Percentiles rank a stretch among this genome's conserved stretches.
phyloP scores from a whole-genome alignment of 371 early-diverging fungal genomes.

The Actinomortierella ambigua region DNA sequence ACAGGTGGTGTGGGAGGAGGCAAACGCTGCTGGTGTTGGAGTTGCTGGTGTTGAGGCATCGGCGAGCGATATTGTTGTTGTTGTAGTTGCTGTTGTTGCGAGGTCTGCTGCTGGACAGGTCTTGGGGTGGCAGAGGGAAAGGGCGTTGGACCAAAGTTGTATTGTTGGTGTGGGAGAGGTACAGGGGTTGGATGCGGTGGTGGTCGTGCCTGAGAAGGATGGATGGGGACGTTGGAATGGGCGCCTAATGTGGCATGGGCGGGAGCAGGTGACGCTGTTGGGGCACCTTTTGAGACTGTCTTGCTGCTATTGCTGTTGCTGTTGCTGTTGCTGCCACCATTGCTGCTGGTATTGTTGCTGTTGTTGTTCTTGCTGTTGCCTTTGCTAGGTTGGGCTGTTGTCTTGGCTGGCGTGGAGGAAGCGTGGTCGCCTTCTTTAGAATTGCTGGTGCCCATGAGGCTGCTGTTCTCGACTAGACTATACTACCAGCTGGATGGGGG shows the following conservation, averaged over 20 bases:
- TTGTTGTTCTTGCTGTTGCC: too few species aligned
- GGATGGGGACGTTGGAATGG: slow-evolving; percentile 33
- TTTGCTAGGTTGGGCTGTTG: too few species aligned
- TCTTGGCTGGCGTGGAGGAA: too few species aligned
- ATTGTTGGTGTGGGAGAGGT: slow-evolving; percentile 2
- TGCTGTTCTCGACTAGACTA: too few species aligned
- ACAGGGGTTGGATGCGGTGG: neutral
- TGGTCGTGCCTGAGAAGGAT: neutral
- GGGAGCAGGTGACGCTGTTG: slow-evolving; percentile 4
- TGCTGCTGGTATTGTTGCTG: slow-evolving; percentile 22
- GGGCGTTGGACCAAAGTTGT: slow-evolving; percentile 1
- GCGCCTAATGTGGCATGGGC: slow-evolving; percentile 16
- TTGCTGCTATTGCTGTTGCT: slow-evolving; percentile 1
- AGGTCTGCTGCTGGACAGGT: slow-evolving; percentile 1
- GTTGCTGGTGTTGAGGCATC: slow-evolving; percentile 3
- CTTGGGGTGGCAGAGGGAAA: slow-evolving; percentile 7
- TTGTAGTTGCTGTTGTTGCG: slow-evolving; percentile 9
- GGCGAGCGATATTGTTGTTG: slow-evolving; percentile 3
- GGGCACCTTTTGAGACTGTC: slow-evolving; percentile 10
- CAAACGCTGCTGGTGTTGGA: slow-evolving; percentile 2
- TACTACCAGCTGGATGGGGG: too few species aligned
- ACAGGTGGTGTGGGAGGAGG: neutral
- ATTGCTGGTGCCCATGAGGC: too few species aligned
- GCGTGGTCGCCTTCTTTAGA: too few species aligned
- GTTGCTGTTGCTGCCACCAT: slow-evolving; percentile 6